Percentiles rank a stretch among this genome's conserved stretches.
These are phyloP conservation scores for Pseudonitzschia pungens DNA, from an alignment of 108 stramenopile genomes.

Conservation along the genomic window DNA sequence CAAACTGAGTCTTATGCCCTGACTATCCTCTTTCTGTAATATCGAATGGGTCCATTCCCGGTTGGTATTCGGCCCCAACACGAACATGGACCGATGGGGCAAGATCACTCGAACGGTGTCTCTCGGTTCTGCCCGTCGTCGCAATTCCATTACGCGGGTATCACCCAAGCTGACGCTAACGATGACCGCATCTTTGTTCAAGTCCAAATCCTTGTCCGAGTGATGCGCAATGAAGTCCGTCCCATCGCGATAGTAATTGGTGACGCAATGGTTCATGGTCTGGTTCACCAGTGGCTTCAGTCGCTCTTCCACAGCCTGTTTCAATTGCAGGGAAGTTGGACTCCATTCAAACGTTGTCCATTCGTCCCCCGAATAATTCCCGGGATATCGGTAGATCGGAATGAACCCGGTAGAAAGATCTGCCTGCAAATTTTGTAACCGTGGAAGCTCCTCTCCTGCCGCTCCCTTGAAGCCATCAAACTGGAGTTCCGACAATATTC, in stretches of 20 bases:
- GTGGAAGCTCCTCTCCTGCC: constrained; percentile 53
- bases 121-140: constrained; percentile 51
- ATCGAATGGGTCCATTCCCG: constrained; percentile 70
- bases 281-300: constrained; percentile 60
- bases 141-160: constrained; percentile 59
- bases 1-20: constrained; percentile 53
- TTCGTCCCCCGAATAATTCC: constrained; percentile 72
- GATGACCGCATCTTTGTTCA: constrained; percentile 70
- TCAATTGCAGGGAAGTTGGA: constrained; percentile 50
- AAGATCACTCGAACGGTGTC: constrained; percentile 57
- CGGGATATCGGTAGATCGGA: constrained; percentile 74
- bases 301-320: constrained; percentile 57
- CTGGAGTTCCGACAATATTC: constrained; percentile 48
- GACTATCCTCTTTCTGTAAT: constrained; percentile 40
- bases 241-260: constrained; percentile 75
- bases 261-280: constrained; percentile 79
- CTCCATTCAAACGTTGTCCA: constrained; percentile 73
- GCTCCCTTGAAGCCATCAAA: constrained; percentile 76
- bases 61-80: constrained; percentile 70
- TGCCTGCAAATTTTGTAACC: constrained; percentile 78
- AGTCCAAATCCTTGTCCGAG: constrained; percentile 74
- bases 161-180: constrained; percentile 68
- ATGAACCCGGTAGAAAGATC: constrained; percentile 48
- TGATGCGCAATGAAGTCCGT: constrained; percentile 73
- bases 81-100: constrained; percentile 75